Conservation (phyloP, 1,284 basidiomycete species). For the Naganishia sp. region DNA sequence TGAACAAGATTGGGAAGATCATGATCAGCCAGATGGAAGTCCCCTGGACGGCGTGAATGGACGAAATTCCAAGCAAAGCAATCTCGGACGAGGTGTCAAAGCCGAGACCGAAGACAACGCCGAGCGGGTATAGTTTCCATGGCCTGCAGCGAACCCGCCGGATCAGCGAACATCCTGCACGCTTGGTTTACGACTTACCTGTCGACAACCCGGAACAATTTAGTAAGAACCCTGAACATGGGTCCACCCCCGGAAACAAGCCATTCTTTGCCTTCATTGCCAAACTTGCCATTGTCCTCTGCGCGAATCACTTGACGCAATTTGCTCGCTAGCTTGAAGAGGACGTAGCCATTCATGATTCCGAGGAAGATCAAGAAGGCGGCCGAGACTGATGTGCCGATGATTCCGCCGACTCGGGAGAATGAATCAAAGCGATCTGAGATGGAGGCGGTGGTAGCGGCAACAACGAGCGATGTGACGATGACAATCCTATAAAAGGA, state of each 20-base stretch:
- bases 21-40: constrained; percentile 35
- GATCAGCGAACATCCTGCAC: background rate
- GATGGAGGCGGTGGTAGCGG: constrained; percentile 27
- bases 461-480: constrained; percentile 29
- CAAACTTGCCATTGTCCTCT: constrained; percentile 22
- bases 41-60: constrained; percentile 27
- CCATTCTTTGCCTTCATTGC: constrained; percentile 25
- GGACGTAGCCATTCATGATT: constrained; percentile 28
- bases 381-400: constrained; percentile 28
- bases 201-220: constrained; percentile 29
- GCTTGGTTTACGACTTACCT: constrained; percentile 11
- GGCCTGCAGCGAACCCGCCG: background rate
- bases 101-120: constrained; percentile 30
- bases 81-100: constrained; percentile 34
- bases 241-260: constrained; percentile 25
- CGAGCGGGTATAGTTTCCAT: constrained; percentile 33
- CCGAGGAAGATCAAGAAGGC: constrained; percentile 31
- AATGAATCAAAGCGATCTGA: constrained; percentile 24
- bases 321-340: constrained; percentile 21
- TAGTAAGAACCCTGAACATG: constrained; percentile 27
- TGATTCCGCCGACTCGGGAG: constrained; percentile 31
- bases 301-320: constrained; percentile 19
- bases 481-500: constrained; percentile 24
- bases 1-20: constrained; percentile 30
- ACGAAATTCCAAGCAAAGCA: constrained; percentile 31